These are phyloP conservation scores for Melocanna baccifera DNA, from an alignment of 176 grass and related monocot species.

Conservation along the genomic window DNA sequence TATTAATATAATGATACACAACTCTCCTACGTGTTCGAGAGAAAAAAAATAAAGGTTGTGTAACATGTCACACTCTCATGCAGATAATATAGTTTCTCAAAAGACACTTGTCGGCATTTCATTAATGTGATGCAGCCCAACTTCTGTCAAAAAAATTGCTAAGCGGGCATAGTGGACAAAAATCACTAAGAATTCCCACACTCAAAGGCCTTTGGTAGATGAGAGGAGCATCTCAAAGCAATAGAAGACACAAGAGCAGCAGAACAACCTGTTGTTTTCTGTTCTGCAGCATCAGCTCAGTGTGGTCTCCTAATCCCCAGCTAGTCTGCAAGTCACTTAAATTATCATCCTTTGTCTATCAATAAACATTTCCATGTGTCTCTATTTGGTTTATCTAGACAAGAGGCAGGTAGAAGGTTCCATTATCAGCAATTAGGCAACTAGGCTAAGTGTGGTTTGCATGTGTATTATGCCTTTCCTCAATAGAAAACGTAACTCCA, in stretches of 20 bases:
- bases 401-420: neutral
- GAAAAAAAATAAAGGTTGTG: neutral
- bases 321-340: conserved; percentile 4
- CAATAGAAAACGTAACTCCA: neutral
- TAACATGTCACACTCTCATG: neutral
- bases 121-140: neutral
- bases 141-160: neutral
- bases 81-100: neutral
- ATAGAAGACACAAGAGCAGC: conserved; percentile 10
- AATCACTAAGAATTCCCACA: neutral
- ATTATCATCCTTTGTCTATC: conserved; percentile 5
- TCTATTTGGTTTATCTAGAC: neutral
- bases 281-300: conserved; percentile 22
- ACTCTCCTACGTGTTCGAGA: no score
- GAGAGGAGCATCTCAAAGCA: conserved; percentile 1
- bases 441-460: neutral
- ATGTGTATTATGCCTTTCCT: neutral
- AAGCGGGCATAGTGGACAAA: neutral
- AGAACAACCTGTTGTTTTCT: conserved; percentile 35
- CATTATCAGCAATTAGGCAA: neutral
- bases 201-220: neutral
- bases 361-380: neutral
- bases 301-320: conserved; percentile 35
- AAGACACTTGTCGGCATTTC: neutral
- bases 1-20: no score